Evolutionary conservation across 2,329 filamentous ascomycete genomes (phyloP), one percentile per base, ranked within the genome.

Genomic region (Rhynchosporium graminicola): DNA sequence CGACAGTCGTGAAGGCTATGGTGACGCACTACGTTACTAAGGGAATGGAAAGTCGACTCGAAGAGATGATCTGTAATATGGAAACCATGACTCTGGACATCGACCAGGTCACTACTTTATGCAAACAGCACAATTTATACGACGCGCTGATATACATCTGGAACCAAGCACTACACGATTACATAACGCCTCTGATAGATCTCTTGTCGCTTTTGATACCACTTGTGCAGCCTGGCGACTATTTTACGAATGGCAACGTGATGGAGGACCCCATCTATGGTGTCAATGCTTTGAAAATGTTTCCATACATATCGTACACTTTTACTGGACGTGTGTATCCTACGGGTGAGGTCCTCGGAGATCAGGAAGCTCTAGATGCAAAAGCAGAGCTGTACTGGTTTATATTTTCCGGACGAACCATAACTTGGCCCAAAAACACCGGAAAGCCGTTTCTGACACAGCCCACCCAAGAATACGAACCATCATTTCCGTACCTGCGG

Each of bases 131-230:
- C 74, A 86, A 89, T 67, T 83, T 99, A 3, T 99, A 97, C 73
- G 96, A 99, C 76, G 96, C 95, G 2, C 84, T 97, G 61, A 92
- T 96, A 48, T 97, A 98, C 74, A 90, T 99, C 60, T 99, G 95
- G 95, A 98, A 96, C 64, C 89, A 91, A 75, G 92, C 92, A 2
- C 80, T 99, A 33, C 80, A 82, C 65, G 96, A 99, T 75, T 97
- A 96, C 71, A 87, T 97, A 65, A 96, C 93, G 1, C 94, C 95
- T 1, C 80, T 98, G 61, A 88, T 92, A 68, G 92, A 97, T 65
- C 83, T 99, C 2, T 79, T 96, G 55, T 79, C 84, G 13, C 80
- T 97, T n/a, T 74, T 90, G 38, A 77, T 83, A 68, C 85, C 80
- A 33, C 75, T 84, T n/a, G 82, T 83, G 76, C 82, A 82, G 65